A percentile compares a stretch with the other conserved stretches of the same genome.
These are phyloP conservation scores for Xerocomellus amylosporus DNA, from an alignment of 768 basidiomycete genomes.

Conservation along the genomic window DNA sequence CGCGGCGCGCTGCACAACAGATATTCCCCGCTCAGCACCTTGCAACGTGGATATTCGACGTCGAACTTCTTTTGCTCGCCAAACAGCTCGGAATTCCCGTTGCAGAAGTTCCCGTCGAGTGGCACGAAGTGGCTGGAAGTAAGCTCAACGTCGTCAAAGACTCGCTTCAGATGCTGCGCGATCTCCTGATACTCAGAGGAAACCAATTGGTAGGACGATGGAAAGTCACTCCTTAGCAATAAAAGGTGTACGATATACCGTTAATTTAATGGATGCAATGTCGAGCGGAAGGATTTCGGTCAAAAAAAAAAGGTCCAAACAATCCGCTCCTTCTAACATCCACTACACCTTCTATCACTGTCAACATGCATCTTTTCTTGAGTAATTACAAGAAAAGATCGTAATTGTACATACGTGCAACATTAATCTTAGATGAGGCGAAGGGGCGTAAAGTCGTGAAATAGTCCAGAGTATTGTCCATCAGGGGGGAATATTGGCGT, in stretches of 20 bases:
- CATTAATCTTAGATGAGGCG: conserved; percentile 35
- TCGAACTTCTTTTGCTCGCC: conserved; percentile 85
- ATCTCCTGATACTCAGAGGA: conserved; percentile 77
- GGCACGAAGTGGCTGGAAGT: conserved; percentile 93
- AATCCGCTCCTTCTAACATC: conserved; percentile 14
- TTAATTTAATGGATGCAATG: conserved; percentile 25
- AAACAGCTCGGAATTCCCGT: conserved; percentile 77
- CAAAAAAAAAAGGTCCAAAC: conserved; percentile 13
- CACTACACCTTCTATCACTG: conserved; percentile 22
- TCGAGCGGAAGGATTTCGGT: conserved; percentile 5
- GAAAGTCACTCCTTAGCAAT: conserved; percentile 37
- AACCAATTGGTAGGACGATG: conserved; percentile 82
- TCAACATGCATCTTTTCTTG: conserved; percentile 23
- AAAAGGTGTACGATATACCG: conserved; percentile 26
- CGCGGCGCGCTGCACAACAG: conserved; percentile 71
- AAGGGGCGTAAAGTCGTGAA: conserved; percentile 17
- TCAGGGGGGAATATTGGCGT: conserved; percentile 40
- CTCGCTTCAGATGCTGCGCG: conserved; percentile 85
- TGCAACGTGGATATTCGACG: conserved; percentile 94
- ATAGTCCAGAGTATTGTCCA: conserved; percentile 9
- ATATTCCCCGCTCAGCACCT: conserved; percentile 89
- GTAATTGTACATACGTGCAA: conserved; percentile 32
- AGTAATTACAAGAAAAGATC: conserved; percentile 28
- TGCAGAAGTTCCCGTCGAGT: conserved; percentile 81
- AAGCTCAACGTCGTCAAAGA: conserved; percentile 86